Percentiles rank a stretch among this genome's conserved stretches.
phyloP scores from a whole-genome alignment of 192 early-diverging fungal genomes.

The Coemansia guatemalensis region DNA sequence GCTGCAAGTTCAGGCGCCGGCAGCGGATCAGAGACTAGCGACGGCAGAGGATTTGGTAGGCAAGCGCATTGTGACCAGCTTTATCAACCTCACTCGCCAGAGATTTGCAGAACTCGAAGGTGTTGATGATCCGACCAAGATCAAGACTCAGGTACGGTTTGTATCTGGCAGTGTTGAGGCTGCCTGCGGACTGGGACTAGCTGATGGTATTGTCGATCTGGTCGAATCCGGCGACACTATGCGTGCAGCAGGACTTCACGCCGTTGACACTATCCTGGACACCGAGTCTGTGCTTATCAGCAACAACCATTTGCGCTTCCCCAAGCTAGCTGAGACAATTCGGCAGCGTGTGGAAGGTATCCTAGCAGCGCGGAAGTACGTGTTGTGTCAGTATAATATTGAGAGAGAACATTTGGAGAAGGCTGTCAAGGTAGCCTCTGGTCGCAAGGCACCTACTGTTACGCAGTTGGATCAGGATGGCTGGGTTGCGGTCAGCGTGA shows the following conservation, averaged over 20 bases:
- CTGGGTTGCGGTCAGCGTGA: constrained; percentile 90
- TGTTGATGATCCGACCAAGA: constrained; percentile 41
- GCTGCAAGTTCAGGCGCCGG: constrained; percentile 89
- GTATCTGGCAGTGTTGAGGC: constrained; percentile 94
- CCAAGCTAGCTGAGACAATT: constrained; percentile 76
- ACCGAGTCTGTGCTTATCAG: constrained; percentile 91
- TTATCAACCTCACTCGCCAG: constrained; percentile 66
- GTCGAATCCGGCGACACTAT: constrained; percentile 99
- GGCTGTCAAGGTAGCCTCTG: constrained; percentile 82
- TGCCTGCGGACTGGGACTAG: constrained; percentile 92
- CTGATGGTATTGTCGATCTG: constrained; percentile 86
- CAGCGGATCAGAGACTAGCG: constrained; percentile 43
- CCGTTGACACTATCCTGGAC: constrained; percentile 77
- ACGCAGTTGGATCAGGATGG: constrained; percentile 77
- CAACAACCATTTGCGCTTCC: constrained; percentile 74
- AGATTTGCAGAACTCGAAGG: constrained; percentile 79
- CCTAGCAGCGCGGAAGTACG: constrained; percentile 83
- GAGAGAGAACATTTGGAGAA: constrained; percentile 58
- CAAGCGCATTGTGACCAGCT: constrained; percentile 93
- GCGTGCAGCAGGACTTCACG: constrained; percentile 94
- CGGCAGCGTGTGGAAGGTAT: constrained; percentile 86
- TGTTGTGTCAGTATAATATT: constrained; percentile 92
- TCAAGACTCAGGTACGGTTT: constrained; percentile 79
- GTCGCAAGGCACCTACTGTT: constrained; percentile 90
- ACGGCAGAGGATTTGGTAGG: constrained; percentile 75